Evolutionary conservation across 73 alveolate species (phyloP), one percentile per base, ranked within the genome.

Genomic region (Paraurostyla sp.): DNA sequence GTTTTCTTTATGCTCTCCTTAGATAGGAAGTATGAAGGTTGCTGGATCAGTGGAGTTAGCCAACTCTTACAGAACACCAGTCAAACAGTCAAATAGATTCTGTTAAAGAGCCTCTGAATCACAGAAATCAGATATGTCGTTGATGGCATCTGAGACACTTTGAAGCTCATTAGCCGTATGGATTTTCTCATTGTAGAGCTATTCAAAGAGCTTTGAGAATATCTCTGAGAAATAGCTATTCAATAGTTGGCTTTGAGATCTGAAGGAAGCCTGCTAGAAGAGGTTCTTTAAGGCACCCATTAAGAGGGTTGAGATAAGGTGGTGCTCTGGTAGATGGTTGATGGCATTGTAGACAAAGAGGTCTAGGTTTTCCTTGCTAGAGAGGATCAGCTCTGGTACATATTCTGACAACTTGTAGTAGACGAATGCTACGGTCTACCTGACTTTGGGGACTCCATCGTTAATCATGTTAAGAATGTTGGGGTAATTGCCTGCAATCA

Each of bases 381-480:
- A 36, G 20, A 75, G 18, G 13, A 75, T 75, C 25, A 75, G 36
- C 52, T 43, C 73, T 20, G 87, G 87, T 15, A 49, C 76, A 29
- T 7, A 22, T 30, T 48, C 54, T 7, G 87, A 43, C 1, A 75
- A 29, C 52, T 32, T 75, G 33, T 46, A 48, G 75, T 36, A 49
- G 27, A 46, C 73, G 27, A 16, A 75, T 2, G 87, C 69, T 6
- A 43, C 69, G 4, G 75, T 6, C 27, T 75, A 16, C 23, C 87
- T 43, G 33, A 75, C 87, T 49, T 50, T 43, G 4, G 62, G 54
- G 18, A 49, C 33, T 7, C n/a, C 27, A 32, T 75, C 87, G 33
- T 75, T 52, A 32, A 75, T 20, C 69, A 75, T 43, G 25, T 49
- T 49, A n/a, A 75, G 33, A 6, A 75, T 15, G 73, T 18, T 18